Conservation (phyloP, 352 stramenopile genomes). For the Paralagenidium karlingii region DNA sequence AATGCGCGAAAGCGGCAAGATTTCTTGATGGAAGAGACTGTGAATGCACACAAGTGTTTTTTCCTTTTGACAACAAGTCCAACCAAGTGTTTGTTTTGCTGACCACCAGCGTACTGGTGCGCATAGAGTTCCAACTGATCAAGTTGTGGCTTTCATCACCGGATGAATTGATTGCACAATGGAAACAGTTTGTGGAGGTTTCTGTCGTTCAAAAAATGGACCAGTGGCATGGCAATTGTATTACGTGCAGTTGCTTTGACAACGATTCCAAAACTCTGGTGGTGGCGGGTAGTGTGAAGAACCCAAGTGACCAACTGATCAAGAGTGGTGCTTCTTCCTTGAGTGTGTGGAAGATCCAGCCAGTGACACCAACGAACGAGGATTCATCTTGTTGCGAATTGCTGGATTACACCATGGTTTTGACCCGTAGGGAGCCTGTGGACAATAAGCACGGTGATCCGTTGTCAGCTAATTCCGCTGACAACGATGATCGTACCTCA, state of each 20-base stretch:
- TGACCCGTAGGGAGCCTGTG: too few relatives aligned
- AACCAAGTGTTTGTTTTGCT: conserved; percentile 30
- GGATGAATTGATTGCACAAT: neutral
- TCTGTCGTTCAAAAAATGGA: neutral
- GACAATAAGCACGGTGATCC: too few relatives aligned
- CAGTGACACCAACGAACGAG: conserved; percentile 25
- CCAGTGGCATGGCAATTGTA: neutral
- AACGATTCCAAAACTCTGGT: conserved; percentile 24
- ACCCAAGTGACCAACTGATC: conserved; percentile 38
- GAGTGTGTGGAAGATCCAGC: conserved; percentile 41
- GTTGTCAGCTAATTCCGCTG: too few relatives aligned
- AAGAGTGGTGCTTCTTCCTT: conserved; percentile 35
- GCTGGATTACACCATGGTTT: conserved; percentile 55
- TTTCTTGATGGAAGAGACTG: conserved; percentile 17
- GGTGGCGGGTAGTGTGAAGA: conserved; percentile 32
- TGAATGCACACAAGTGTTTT: conserved; percentile 14
- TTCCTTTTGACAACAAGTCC: conserved; percentile 12
- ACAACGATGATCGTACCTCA: too few relatives aligned
- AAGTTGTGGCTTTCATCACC: conserved; percentile 29
- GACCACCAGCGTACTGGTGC: conserved; percentile 21
- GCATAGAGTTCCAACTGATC: conserved; percentile 28
- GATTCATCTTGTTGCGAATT: too few relatives aligned
- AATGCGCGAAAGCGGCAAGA: too few relatives aligned
- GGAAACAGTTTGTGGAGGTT: neutral
- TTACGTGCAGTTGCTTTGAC: neutral